These are phyloP conservation scores for Dactylellina haptotyla DNA, from an alignment of 2,329 filamentous ascomycete genomes.

Conservation along the genomic window DNA sequence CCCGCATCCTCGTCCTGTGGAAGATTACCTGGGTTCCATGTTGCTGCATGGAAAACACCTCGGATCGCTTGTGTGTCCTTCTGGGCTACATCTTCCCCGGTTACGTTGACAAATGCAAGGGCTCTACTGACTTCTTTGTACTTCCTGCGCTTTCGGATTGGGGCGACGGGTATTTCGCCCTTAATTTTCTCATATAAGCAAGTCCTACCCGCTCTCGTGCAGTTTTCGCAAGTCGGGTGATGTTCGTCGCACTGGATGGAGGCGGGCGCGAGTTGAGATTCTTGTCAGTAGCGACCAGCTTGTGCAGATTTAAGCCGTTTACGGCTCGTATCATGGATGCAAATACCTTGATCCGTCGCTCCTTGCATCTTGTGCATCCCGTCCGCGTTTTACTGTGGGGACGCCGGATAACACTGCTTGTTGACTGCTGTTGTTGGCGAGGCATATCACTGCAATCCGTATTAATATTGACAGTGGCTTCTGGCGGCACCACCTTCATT, in stretches of 20 bases:
- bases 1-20: background rate
- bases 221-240: conserved; percentile 9
- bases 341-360: conserved; percentile 7
- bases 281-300: background rate
- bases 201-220: background rate
- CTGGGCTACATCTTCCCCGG: background rate
- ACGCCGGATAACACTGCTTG: too few species aligned
- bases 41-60: background rate
- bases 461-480: too few species aligned
- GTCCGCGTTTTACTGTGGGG: conserved; percentile 8
- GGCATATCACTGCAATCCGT: too few species aligned
- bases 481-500: too few species aligned
- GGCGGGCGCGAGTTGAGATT: background rate
- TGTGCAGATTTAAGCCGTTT: background rate
- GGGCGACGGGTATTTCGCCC: conserved; percentile 12
- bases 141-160: background rate
- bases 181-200: conserved; percentile 10
- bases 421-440: too few species aligned
- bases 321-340: background rate
- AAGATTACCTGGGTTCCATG: background rate
- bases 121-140: background rate
- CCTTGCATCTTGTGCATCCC: conserved; percentile 15
- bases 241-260: conserved; percentile 16
- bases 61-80: background rate
- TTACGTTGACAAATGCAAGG: background rate